A percentile compares a stretch with the other conserved stretches of the same genome.
phyloP scores from a whole-genome alignment of 257 asterid genomes.

The Gentiana dahurica region DNA sequence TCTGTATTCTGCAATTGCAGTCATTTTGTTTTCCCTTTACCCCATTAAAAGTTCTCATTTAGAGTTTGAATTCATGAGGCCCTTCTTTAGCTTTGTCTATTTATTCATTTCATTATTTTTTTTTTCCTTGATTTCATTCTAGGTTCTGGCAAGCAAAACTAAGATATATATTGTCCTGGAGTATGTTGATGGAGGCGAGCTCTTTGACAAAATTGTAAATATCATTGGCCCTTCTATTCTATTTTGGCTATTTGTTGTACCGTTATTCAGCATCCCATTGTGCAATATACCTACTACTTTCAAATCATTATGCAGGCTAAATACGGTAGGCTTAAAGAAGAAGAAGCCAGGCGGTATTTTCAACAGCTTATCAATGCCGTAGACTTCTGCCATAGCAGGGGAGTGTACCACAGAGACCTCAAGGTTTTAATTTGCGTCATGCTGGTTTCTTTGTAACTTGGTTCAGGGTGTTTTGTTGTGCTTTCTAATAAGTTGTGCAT shows the following conservation, averaged over 20 bases:
- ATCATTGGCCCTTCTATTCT: neutral
- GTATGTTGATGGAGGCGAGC: slow-evolving; percentile 77
- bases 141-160: slow-evolving; percentile 82
- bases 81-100: neutral
- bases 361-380: slow-evolving; percentile 84
- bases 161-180: slow-evolving; percentile 78
- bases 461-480: neutral
- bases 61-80: too few relatives aligned
- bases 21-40: neutral
- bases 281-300: neutral
- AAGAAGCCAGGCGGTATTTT: slow-evolving; percentile 54
- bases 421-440: slow-evolving; percentile 27
- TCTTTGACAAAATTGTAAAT: slow-evolving; percentile 75
- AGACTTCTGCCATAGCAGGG: slow-evolving; percentile 88
- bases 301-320: slow-evolving; percentile 35
- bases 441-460: neutral
- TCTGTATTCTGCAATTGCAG: neutral
- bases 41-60: too few relatives aligned
- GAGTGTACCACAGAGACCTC: slow-evolving; percentile 74
- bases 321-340: slow-evolving; percentile 63
- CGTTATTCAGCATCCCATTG: neutral
- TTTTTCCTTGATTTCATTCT: neutral
- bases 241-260: neutral
- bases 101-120: neutral
- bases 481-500: slow-evolving; percentile 7